Evolutionary conservation across 495 filamentous ascomycete species (phyloP), one percentile per base, ranked within the genome.

Genomic region (Hypoxylon lienhwacheense): DNA sequence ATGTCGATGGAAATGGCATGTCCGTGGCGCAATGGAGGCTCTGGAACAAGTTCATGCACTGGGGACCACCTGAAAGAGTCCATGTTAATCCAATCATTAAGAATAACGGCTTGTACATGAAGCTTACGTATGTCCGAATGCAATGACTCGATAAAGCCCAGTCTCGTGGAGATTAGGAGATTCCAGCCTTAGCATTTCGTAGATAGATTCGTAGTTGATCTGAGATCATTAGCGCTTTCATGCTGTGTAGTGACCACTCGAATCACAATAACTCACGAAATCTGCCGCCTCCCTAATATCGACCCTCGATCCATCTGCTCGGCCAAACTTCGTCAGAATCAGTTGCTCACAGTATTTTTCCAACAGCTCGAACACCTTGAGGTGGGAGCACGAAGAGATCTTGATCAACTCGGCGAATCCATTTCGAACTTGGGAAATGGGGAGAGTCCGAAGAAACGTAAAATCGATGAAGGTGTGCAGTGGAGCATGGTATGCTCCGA

Each of bases 341-440:
- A 86, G 61, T 48, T 79, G 51, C 65, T 85, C 81, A 59, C 80
- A 85, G 66, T 78, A 78, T 47, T 77, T 72, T 50, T 86, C 83
- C 6, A 85, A 66, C 10, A 84, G 66, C 28, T 85, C 67, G 66
- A 85, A 85, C 1, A 80, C 83, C 11, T 65, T 53, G 4, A 80
- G 59, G 48, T 85, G 79, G 7, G 82, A 78, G 53, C 83, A 85
- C 12, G 80, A 81, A 0, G 81, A 83, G 25, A 86, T 85, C 66
- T 86, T 85, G 72, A 86, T 83, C 41, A 85, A 55, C 62, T 85
- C 82, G 20, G 81, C 83, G 55, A 86, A 85, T 1, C 82, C 82
- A 53, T 86, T 85, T 29, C 83, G 73, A 48, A 85, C 76, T 61
- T 85, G 83, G 1, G 80, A 76, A 7, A 64, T 73, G 0, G 83